These are phyloP conservation scores for Colletotrichum viniferum DNA, from an alignment of 2,329 filamentous ascomycete genomes.

Conservation along the genomic window DNA sequence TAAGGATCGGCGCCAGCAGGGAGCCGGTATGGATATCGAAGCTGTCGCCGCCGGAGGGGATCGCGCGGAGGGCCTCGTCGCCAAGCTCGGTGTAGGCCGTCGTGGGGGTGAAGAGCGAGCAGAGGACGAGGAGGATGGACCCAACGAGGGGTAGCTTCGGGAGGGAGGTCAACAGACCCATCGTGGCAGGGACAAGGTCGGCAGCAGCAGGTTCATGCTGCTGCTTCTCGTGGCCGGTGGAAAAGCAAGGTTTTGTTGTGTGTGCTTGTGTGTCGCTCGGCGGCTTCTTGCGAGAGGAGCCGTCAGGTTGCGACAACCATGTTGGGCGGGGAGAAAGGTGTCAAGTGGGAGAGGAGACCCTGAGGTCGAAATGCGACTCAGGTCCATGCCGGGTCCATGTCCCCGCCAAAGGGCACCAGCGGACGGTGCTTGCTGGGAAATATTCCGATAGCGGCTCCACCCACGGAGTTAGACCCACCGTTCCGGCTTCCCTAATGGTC, in stretches of 20 bases:
- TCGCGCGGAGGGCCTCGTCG: conserved; percentile 71
- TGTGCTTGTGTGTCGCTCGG: background rate
- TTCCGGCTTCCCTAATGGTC: background rate
- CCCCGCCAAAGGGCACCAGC: background rate
- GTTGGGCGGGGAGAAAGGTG: background rate
- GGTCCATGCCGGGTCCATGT: conserved; percentile 2
- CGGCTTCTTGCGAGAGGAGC: conserved; percentile 1
- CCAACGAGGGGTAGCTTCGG: conserved; percentile 20
- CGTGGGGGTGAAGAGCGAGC: conserved; percentile 29
- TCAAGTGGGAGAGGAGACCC: background rate
- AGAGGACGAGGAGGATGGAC: conserved; percentile 22
- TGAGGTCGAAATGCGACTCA: conserved; percentile 13
- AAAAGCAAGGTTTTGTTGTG: background rate
- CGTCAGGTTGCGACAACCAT: conserved; percentile 6
- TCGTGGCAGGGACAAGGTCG: conserved; percentile 6
- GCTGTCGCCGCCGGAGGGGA: conserved; percentile 75
- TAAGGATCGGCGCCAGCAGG: conserved; percentile 84
- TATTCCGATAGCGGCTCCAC: conserved; percentile 16
- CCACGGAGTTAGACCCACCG: background rate
- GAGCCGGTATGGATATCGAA: conserved; percentile 79
- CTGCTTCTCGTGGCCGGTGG: background rate
- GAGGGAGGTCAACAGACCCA: conserved; percentile 17
- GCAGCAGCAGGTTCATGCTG: conserved; percentile 17
- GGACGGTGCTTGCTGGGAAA: conserved; percentile 14
- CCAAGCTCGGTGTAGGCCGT: conserved; percentile 63